Conservation (phyloP, 148 eudicot genomes). For the Chenopodium berlandieri region DNA sequence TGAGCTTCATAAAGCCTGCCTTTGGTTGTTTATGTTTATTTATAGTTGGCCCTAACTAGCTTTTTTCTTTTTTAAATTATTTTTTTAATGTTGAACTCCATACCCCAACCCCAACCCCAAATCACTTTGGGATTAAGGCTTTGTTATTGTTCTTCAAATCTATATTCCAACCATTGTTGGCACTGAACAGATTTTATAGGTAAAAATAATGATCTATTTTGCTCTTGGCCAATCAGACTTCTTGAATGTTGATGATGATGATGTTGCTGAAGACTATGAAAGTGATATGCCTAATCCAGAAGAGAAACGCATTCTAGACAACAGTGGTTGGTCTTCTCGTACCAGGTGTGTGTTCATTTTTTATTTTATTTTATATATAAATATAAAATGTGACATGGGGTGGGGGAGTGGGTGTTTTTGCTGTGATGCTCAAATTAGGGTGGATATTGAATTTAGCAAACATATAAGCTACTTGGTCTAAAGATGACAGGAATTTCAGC, state of each 20-base stretch:
- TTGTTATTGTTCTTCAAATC: background rate
- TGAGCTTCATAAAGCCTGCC: no score
- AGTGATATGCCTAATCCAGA: constrained; percentile 55
- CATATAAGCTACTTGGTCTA: background rate
- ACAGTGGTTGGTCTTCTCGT: constrained; percentile 98
- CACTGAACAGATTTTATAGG: background rate
- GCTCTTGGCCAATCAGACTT: constrained; percentile 51
- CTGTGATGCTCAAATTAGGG: background rate
- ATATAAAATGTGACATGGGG: background rate
- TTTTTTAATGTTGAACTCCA: no score
- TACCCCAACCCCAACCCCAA: no score
- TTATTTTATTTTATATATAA: background rate
- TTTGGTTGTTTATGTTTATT: no score
- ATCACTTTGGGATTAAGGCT: no score
- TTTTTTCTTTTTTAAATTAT: no score
- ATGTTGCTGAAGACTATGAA: constrained; percentile 59
- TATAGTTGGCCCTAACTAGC: no score
- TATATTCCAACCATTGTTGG: background rate
- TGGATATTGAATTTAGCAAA: background rate
- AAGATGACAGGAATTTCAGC: background rate
- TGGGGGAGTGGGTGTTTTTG: background rate
- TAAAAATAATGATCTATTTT: constrained; percentile 6
- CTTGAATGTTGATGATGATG: constrained; percentile 87
- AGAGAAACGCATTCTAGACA: constrained; percentile 55
- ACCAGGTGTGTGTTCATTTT: constrained; percentile 57